Percentiles rank a stretch among this genome's conserved stretches.
These are phyloP conservation scores for Colletotrichum sp. DNA, from an alignment of 2,329 filamentous ascomycete genomes.

Conservation along the genomic window DNA sequence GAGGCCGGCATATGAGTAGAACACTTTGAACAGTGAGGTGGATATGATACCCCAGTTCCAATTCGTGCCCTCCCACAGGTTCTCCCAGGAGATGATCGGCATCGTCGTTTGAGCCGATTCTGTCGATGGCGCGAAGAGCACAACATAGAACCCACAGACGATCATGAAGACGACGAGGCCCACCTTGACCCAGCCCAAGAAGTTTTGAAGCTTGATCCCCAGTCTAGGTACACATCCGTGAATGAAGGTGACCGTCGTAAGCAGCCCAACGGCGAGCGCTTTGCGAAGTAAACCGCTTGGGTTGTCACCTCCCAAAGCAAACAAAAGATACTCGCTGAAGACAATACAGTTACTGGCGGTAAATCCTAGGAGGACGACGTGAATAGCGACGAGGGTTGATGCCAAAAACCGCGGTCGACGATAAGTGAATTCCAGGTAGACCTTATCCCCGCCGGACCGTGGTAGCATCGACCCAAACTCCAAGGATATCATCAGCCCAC, in stretches of 20 bases:
- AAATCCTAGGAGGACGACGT: conserved; percentile 69
- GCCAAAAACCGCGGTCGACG: conserved; percentile 67
- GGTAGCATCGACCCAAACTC: conserved; percentile 77
- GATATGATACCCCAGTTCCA: conserved; percentile 74
- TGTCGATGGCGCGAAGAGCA: conserved; percentile 45
- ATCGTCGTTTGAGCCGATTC: not conserved
- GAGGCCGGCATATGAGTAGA: conserved; percentile 72
- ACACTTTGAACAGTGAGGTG: conserved; percentile 71
- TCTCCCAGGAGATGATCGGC: conserved; percentile 47
- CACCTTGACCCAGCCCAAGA: conserved; percentile 69
- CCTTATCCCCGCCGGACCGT: conserved; percentile 70
- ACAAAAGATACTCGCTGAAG: conserved; percentile 69
- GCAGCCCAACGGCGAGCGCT: conserved; percentile 58
- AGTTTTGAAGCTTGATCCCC: conserved; percentile 65
- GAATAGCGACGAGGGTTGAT: conserved; percentile 66
- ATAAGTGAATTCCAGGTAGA: conserved; percentile 75
- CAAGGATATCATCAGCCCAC: conserved; percentile 65
- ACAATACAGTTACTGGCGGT: conserved; percentile 75
- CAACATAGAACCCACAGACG: conserved; percentile 63
- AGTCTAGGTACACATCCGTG: conserved; percentile 63
- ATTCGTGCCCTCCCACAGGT: conserved; percentile 67
- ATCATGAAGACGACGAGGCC: conserved; percentile 66
- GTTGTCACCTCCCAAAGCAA: conserved; percentile 57
- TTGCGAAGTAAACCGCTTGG: conserved; percentile 59
- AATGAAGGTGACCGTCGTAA: conserved; percentile 62